A percentile compares a stretch with the other conserved stretches of the same genome.
phyloP scores from a whole-genome alignment of 2,329 filamentous ascomycete genomes.

The Lojkania enalia region DNA sequence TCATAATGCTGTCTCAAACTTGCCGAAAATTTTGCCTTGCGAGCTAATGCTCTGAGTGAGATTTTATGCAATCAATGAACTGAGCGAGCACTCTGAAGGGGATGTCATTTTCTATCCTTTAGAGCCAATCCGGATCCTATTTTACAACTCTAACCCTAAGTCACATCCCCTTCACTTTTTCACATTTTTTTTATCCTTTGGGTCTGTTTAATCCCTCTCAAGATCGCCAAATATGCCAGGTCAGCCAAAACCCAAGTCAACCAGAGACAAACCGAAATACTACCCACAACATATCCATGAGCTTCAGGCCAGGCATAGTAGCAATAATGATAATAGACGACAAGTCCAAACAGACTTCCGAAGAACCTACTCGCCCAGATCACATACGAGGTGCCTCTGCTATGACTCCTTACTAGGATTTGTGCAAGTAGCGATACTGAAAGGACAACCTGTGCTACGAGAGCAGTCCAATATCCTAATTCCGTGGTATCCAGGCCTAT shows the following conservation, averaged over 20 bases:
- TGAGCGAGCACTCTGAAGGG: no score
- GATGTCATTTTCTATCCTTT: no score
- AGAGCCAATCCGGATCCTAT: no score
- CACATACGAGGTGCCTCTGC: conserved; percentile 59
- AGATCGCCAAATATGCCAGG: conserved; percentile 50
- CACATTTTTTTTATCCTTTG: conserved; percentile 5
- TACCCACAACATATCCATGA: conserved; percentile 53
- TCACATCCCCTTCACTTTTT: no score
- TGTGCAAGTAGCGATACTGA: conserved; percentile 50
- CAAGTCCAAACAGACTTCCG: conserved; percentile 71
- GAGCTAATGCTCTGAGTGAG: no score
- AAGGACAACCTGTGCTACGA: conserved; percentile 49
- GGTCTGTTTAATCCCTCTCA: conserved; percentile 28
- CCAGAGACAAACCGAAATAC: conserved; percentile 49
- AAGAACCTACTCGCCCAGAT: conserved; percentile 84
- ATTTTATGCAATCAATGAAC: no score
- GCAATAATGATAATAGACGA: conserved; percentile 53
- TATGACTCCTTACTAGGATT: conserved; percentile 53
- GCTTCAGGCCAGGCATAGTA: conserved; percentile 57
- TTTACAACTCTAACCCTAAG: no score
- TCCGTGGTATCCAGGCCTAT: conserved; percentile 55
- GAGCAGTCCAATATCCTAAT: conserved; percentile 55
- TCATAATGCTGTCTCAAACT: no score
- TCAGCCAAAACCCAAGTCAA: conserved; percentile 49
- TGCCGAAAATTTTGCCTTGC: no score